Evolutionary conservation across 495 filamentous ascomycete genomes (phyloP).

Genomic region (Aspergillus haitiensis): DNA sequence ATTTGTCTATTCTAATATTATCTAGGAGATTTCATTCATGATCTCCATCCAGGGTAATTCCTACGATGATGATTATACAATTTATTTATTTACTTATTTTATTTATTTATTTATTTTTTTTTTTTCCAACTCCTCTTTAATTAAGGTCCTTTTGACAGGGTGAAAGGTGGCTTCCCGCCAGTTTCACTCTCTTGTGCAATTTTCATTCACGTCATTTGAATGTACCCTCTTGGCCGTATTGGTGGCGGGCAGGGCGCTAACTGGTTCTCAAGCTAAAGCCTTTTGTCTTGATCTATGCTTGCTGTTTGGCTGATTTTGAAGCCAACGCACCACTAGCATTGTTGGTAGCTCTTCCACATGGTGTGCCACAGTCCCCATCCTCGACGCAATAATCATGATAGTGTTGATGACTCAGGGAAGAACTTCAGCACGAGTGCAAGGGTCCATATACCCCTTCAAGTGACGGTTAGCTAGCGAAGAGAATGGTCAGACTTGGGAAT

Average conservation of each 20-base stretch:
- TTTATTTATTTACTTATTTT: background rate
- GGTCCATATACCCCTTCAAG: conserved; percentile 25
- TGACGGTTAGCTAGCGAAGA: conserved; percentile 24
- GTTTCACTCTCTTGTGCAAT: conserved; percentile 8
- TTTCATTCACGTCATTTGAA: conserved; percentile 13
- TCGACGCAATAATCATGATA: conserved; percentile 13
- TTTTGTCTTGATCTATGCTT: conserved; percentile 24
- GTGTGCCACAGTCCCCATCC: conserved; percentile 21
- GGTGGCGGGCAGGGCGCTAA: conserved; percentile 26
- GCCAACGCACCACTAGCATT: conserved; percentile 30
- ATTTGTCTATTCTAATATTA: background rate
- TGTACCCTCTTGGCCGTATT: conserved; percentile 19
- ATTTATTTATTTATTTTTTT: background rate
- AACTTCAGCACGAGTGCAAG: conserved; percentile 24
- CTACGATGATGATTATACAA: background rate
- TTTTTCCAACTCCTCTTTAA: background rate
- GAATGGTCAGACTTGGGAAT: conserved; percentile 18
- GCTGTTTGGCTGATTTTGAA: conserved; percentile 30
- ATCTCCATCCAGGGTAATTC: conserved; percentile 7
- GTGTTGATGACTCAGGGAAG: conserved; percentile 20
- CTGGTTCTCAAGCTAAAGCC: conserved; percentile 22
- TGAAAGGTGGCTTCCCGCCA: background rate
- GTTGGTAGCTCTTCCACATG: conserved; percentile 30
- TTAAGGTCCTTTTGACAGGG: conserved; percentile 4
- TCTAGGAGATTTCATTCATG: background rate